Evolutionary conservation across 1,284 basidiomycete species (phyloP), one percentile per base, ranked within the genome.

Genomic region (Cryptococcus depauperatus): DNA sequence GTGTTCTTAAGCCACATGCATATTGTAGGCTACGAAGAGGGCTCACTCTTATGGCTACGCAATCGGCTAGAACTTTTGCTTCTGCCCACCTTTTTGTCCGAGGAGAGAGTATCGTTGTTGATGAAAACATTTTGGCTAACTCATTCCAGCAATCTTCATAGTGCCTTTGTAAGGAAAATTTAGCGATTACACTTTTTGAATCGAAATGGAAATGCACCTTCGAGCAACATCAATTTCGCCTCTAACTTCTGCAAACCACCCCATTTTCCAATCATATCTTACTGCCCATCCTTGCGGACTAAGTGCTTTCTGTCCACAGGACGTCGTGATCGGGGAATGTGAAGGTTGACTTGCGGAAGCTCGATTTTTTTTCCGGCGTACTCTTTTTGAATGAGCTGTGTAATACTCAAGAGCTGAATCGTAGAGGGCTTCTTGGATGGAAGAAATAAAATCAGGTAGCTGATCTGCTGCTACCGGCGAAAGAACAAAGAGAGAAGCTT

Each of bases 81-180:
- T 98, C 93, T 3, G 93, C 91, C 92, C 93, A 97, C 25, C 93
- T 78, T 66, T 97, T 97, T 0, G 92, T 96, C 3, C 92, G 78
- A 4, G 93, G 91, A 0, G 87, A 86, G 4, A 95, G 68, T 44
- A 86, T 83, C 0, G 81, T 80, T 3, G 85, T 85, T 3, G 86
- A 87, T 1, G 83, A 80, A 61, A 95, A 92, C 83, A 93, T 89
- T 37, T 82, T 79, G 27, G 82, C 74, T 11, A 95, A 73, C 42
- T 79, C 82, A 35, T 78, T 78, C 73, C 91, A 92, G 19, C 86
- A 85, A 58, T 92, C 88, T 67, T 92, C 88, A 60, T 90, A 92
- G 63, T 93, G 87, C 57, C 85, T 90, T 61, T 32, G 11, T 37
- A 37, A 30, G 50, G 34, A 44, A 38, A 5, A 25, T 30, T 38